Evolutionary conservation across 805 yeast genomes (phyloP), one percentile per base, ranked within the genome.

Genomic region (Metahyphopichia silvanorum): DNA sequence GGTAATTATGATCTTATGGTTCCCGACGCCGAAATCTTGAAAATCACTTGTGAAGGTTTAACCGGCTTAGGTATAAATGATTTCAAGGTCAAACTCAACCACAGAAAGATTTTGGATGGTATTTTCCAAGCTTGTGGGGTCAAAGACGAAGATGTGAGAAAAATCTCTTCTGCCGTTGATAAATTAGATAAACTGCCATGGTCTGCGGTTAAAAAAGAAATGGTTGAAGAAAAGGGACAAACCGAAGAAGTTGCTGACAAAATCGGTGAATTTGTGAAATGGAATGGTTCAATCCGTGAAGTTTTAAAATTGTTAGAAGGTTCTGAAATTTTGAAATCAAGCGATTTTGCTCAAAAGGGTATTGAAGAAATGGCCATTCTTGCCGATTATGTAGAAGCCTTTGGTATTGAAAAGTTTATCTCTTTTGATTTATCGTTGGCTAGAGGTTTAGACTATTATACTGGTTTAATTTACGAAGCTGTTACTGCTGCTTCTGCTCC

Each of bases 401-500:
- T 87, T 50, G 84, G 73, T n/a, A 79, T 87, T 42, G 73, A 73
- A 33, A 42, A 69, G 10, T 76, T 61, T 60, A 70, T 87, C 39
- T 82, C 91, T 9, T 91, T 93, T 47, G 98, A 93, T 62, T 73
- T 93, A 61, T 89, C 98, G 3, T 71, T 93, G 44, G 98, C 98
- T 25, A 81, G 98, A 71, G 98, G 98, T 31, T 76, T 93, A 51
- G 98, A 93, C 63, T 93, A 93, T 64, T 93, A 93, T 67, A 93
- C 98, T 10, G 98, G 98, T 23, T 74, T 93, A 44, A 93, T 93
- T 45, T 93, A 88, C 63, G 98, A 93, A 63, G 96, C 93, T 31
- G 98, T 93, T 29, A 93, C 98, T 11, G 72, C 82, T 12, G 96
- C 88, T 29, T 86, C 96, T 28, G 97, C 97, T n/a, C 96, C 98